phyloP scores from a whole-genome alignment of 2,329 filamentous ascomycete genomes.

The Exophiala viscosa region DNA sequence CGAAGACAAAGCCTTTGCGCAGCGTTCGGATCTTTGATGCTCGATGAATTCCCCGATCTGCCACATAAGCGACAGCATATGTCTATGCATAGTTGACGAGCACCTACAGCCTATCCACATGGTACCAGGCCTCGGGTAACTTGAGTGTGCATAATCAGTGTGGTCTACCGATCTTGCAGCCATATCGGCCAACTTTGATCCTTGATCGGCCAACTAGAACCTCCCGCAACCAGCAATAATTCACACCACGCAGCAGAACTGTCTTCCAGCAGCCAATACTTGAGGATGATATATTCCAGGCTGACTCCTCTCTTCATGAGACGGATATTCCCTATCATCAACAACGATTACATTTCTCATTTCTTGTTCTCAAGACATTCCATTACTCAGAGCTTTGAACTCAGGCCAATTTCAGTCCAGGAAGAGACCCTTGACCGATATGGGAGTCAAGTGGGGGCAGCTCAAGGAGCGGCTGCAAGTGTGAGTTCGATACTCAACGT shows the following conservation, averaged over 20 bases:
- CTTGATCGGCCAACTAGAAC: not conserved
- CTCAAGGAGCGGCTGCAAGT: conserved; percentile 15
- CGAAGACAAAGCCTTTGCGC: no score
- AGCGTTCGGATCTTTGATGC: no score
- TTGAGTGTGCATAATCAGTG: not conserved
- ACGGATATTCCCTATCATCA: no score
- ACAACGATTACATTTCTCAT: not conserved
- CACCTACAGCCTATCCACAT: no score
- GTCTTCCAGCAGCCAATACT: no score
- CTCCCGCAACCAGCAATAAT: not conserved
- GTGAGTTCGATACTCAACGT: conserved; percentile 1
- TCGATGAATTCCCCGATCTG: no score
- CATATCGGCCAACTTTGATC: not conserved
- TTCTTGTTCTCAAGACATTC: not conserved
- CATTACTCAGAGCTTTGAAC: no score
- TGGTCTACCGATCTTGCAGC: not conserved
- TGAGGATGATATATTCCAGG: no score
- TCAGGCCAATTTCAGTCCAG: not conserved
- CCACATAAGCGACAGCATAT: no score
- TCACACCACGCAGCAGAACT: no score
- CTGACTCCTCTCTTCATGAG: no score
- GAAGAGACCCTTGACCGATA: conserved; percentile 1
- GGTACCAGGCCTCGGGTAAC: not conserved
- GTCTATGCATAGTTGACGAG: no score
- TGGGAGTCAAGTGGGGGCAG: conserved; percentile 15